Evolutionary conservation across 805 yeast species (phyloP).

Genomic region (Sungouiozyma intestinalis): DNA sequence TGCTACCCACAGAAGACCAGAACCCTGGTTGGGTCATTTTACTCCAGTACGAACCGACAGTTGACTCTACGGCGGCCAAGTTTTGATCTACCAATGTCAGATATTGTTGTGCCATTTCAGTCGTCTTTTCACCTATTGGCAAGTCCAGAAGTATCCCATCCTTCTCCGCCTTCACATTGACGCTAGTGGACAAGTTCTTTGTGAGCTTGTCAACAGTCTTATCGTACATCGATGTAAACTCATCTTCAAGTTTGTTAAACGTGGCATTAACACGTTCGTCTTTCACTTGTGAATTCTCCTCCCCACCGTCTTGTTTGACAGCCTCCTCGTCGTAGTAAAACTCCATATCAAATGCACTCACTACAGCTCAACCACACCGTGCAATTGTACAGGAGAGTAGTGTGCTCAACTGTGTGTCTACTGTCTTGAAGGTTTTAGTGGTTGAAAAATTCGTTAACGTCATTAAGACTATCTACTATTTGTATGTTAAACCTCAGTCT

Average conservation of each 20-base stretch:
- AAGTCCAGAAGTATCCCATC: slow-evolving; percentile 21
- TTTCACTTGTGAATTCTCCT: slow-evolving; percentile 4
- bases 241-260: slow-evolving; percentile 41
- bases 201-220: slow-evolving; percentile 10
- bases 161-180: slow-evolving; percentile 10
- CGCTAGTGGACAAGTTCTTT: slow-evolving; percentile 9
- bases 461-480: no score
- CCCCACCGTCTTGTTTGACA: slow-evolving; percentile 5
- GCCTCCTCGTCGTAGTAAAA: slow-evolving; percentile 23
- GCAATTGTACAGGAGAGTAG: no score
- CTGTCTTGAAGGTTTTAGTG: no score
- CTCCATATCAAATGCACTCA: no score
- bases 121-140: slow-evolving; percentile 15
- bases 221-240: slow-evolving; percentile 32
- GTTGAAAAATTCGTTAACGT: not conserved
- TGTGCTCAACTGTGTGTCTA: no score
- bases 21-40: slow-evolving; percentile 19
- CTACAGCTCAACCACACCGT: no score
- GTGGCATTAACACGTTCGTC: slow-evolving; percentile 43
- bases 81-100: slow-evolving; percentile 65
- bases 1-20: slow-evolving; percentile 21
- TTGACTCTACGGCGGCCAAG: slow-evolving; percentile 61
- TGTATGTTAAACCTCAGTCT: no score
- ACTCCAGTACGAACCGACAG: slow-evolving; percentile 41
- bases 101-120: slow-evolving; percentile 44